Evolutionary conservation across 129 eudicot species (phyloP).

Genomic region (Lactuca saligna): DNA sequence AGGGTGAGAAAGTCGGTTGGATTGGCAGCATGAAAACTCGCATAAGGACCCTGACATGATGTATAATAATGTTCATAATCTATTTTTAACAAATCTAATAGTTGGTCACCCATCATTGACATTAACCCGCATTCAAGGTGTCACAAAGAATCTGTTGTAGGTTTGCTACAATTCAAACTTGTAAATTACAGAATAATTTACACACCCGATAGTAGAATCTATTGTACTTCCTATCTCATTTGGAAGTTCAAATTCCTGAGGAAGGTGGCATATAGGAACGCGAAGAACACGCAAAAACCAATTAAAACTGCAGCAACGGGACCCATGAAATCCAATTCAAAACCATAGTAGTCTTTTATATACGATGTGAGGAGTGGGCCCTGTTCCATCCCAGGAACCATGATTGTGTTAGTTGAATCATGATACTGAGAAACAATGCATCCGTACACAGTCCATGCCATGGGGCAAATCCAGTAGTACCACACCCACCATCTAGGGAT

Average conservation of each 20-base stretch:
- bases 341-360: constrained; percentile 52
- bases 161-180: no score
- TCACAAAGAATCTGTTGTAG: no score
- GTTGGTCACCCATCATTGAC: no score
- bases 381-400: constrained; percentile 37
- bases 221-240: constrained; percentile 42
- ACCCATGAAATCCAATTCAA: constrained; percentile 62
- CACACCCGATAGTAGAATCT: constrained; percentile 4
- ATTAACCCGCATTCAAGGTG: no score
- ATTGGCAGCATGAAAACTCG: no score
- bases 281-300: constrained; percentile 53
- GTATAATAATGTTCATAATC: no score
- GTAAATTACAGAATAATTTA: constrained; percentile 13
- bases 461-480: no score
- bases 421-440: constrained; percentile 64
- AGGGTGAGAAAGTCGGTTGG: no score
- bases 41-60: no score
- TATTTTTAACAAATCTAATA: no score
- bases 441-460: constrained; percentile 37
- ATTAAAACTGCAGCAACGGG: constrained; percentile 68
- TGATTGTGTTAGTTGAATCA: constrained; percentile 38
- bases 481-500: constrained; percentile 41
- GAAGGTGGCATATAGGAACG: constrained; percentile 60
- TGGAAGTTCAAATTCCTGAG: constrained; percentile 66
- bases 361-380: constrained; percentile 41